phyloP scores from a whole-genome alignment of 2,329 filamentous ascomycete genomes.

The Aspergillus phoenicis region DNA sequence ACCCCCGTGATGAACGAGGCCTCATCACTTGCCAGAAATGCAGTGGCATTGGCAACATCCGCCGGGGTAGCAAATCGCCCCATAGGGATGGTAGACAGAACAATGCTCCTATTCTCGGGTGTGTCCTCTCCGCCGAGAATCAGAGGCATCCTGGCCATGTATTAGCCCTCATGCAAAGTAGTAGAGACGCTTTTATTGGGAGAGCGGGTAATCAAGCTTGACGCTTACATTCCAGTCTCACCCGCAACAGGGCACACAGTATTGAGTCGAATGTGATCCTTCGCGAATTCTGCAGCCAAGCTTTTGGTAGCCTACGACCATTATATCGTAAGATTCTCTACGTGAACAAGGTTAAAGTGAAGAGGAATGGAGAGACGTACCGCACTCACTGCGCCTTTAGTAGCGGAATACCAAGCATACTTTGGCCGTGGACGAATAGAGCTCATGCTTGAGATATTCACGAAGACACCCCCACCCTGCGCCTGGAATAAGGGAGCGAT shows the following conservation, averaged over 20 bases:
- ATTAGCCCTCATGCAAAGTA: not conserved
- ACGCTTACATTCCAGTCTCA: not conserved
- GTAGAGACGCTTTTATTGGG: not conserved
- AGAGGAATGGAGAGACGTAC: not conserved
- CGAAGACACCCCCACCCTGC: not conserved
- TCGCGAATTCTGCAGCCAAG: not conserved
- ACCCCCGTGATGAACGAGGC: not conserved
- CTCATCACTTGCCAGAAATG: not conserved
- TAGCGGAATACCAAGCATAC: not conserved
- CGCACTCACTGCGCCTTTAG: not conserved
- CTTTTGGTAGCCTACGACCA: not conserved
- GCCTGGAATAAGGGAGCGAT: not conserved
- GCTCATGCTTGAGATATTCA: not conserved
- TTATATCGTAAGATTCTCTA: not conserved
- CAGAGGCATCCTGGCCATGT: not conserved
- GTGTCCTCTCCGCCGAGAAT: not conserved
- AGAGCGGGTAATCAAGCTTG: too few relatives aligned
- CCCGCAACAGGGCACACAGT: not conserved
- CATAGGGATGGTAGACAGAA: not conserved
- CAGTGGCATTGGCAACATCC: not conserved
- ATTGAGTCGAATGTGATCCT: not conserved
- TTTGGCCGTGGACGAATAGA: not conserved
- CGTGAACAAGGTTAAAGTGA: too few relatives aligned
- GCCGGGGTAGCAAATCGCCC: not conserved
- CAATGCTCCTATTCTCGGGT: not conserved